Evolutionary conservation across 1,284 basidiomycete genomes (phyloP).

Genomic region (Anthracocystis panici-leucophaei): DNA sequence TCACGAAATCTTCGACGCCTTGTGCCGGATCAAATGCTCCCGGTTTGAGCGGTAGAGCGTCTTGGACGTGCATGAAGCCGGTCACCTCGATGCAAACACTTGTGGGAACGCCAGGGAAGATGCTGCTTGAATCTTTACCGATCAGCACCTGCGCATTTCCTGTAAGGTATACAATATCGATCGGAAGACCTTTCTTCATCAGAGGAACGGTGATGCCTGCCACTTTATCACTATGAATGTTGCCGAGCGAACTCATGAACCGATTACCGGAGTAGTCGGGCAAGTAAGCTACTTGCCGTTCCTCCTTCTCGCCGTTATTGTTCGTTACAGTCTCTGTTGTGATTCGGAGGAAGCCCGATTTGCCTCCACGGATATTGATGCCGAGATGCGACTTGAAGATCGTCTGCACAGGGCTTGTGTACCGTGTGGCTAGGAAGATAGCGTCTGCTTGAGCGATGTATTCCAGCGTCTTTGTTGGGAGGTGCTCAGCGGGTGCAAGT

Average conservation of each 20-base stretch:
- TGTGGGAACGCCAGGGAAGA: constrained; percentile 29
- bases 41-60: constrained; percentile 31
- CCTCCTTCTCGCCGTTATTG: constrained; percentile 9
- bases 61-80: constrained; percentile 34
- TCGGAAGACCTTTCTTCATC: constrained; percentile 28
- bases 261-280: constrained; percentile 46
- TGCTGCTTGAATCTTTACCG: constrained; percentile 13
- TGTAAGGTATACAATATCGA: constrained; percentile 43
- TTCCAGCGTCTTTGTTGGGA: constrained; percentile 23
- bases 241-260: constrained; percentile 46
- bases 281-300: constrained; percentile 30
- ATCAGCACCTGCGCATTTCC: constrained; percentile 32
- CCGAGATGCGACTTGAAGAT: constrained; percentile 48
- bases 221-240: constrained; percentile 37
- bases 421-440: constrained; percentile 32
- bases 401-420: constrained; percentile 24
- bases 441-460: constrained; percentile 37
- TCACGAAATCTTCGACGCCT: constrained; percentile 22
- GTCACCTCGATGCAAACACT: constrained; percentile 29
- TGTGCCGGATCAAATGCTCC: constrained; percentile 5
- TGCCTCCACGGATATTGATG: constrained; percentile 45
- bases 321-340: constrained; percentile 9
- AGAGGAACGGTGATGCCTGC: constrained; percentile 33
- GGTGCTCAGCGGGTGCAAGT: constrained; percentile 3
- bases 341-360: constrained; percentile 35